phyloP scores from a whole-genome alignment of 31 red algal species.

The Odonthalia washingtoniensis region DNA sequence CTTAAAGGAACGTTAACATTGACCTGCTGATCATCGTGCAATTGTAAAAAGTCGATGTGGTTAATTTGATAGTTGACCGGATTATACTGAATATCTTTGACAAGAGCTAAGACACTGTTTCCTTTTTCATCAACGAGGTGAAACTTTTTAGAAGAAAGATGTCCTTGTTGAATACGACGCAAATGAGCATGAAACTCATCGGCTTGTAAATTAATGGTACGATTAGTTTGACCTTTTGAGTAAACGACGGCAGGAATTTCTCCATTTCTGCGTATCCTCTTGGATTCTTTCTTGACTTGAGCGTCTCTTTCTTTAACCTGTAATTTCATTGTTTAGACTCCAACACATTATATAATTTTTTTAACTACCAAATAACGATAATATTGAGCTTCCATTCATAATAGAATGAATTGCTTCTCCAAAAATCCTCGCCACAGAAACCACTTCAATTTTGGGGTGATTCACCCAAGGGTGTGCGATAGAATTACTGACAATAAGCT shows the following conservation, averaged over 20 bases:
- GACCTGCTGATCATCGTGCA: conserved; percentile 13
- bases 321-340: conserved; percentile 19
- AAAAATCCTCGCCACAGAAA: conserved; percentile 43
- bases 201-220: conserved; percentile 16
- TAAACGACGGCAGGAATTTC: conserved; percentile 26
- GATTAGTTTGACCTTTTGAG: conserved; percentile 18
- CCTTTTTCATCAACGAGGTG: conserved; percentile 36
- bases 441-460: too few species aligned
- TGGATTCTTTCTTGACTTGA: conserved; percentile 1
- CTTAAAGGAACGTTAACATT: conserved; percentile 35
- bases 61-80: conserved; percentile 16
- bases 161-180: background rate
- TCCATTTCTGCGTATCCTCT: conserved; percentile 25
- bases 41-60: conserved; percentile 37
- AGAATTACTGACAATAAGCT: conserved; percentile 47
- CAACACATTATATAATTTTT: conserved; percentile 32
- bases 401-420: conserved; percentile 39
- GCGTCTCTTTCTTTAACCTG: conserved; percentile 18
- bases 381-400: conserved; percentile 25
- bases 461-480: background rate
- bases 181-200: conserved; percentile 5
- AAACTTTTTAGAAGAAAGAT: conserved; percentile 1
- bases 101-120: background rate
- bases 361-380: conserved; percentile 44
- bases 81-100: conserved; percentile 41